Evolutionary conservation across 1,284 basidiomycete genomes (phyloP), one percentile per base, ranked within the genome.

Genomic region (Trametes pubescens): DNA sequence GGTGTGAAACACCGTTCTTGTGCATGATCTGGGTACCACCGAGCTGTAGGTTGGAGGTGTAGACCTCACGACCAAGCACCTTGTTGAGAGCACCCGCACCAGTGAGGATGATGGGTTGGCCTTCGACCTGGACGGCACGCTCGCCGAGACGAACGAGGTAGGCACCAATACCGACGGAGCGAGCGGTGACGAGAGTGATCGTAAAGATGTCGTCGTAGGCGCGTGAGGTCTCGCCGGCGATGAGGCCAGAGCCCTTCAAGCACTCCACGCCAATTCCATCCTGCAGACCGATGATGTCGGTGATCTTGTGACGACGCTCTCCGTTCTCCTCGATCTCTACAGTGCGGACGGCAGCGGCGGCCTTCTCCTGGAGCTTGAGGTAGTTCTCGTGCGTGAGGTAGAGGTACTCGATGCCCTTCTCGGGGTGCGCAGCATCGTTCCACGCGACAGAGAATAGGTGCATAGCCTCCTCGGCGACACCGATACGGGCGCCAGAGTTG

Each of bases 161-260:
- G 43, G 98, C 98, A 75, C 98, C 98, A 73, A 99, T 99, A 80
- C 98, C 98, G 71, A 99, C 98, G 6, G 96, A 99, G 61, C 98
- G 94, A 71, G 96, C 98, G 48, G 96, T 98, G 72, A 99, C 97
- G 73, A 99, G 90, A 22, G 98, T 99, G 77, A 99, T 96, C 57
- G 98, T 99, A 84, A 99, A 99, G 77, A 99, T 98, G 76, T 99
- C 95, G 73, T 99, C 96, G 78, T 98, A 98, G 0, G 98, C 98
- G 48, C 98, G 90, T 52, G 96, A 98, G 0, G 98, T 99, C 80
- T 98, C 98, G 67, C 98, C 98, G 46, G 98, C 98, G 74, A 99
- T 99, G 72, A 99, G 89, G 80, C 98, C 98, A 46, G 96, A 98
- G 49, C 98, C 98, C 74, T 86, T 93, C 75, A 99, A 83, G 69